phyloP scores from a whole-genome alignment of 768 basidiomycete species.

The Podaxis sp. region DNA sequence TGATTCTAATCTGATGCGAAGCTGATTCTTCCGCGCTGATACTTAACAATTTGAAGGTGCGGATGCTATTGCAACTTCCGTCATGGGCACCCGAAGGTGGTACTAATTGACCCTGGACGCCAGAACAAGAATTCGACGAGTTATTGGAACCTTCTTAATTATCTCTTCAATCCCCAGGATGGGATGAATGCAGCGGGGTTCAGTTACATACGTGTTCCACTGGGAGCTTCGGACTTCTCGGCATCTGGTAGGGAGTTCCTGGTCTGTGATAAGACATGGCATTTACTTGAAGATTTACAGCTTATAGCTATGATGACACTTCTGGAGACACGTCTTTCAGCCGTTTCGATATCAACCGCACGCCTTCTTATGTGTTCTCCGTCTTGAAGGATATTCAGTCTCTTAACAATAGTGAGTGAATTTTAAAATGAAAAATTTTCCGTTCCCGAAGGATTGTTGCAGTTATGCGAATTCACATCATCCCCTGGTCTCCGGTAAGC shows the following conservation, averaged over 20 bases:
- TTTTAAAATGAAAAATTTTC: background rate
- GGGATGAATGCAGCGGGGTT: conserved; percentile 62
- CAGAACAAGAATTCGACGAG: conserved; percentile 47
- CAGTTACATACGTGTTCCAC: conserved; percentile 62
- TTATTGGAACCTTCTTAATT: conserved; percentile 56
- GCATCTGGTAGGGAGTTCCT: conserved; percentile 38
- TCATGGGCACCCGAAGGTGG: background rate
- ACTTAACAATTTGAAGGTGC: conserved; percentile 61
- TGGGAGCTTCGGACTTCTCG: conserved; percentile 74
- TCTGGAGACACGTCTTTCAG: conserved; percentile 55
- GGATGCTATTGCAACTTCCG: background rate
- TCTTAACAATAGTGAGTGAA: conserved; percentile 44
- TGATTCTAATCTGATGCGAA: conserved; percentile 24
- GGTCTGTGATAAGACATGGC: background rate
- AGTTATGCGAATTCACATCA: conserved; percentile 51
- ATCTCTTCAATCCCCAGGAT: conserved; percentile 62
- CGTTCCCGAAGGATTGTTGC: background rate
- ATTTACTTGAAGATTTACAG: conserved; percentile 28
- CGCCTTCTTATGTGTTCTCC: conserved; percentile 60
- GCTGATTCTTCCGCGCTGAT: conserved; percentile 69
- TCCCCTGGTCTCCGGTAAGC: conserved; percentile 73
- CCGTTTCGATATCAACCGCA: conserved; percentile 50
- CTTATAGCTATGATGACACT: conserved; percentile 60
- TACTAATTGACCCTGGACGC: background rate
- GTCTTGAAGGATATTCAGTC: conserved; percentile 60